Percentiles rank a stretch among this genome's conserved stretches.
Conservation (phyloP, 2,329 filamentous ascomycete species). For the Dactylella cylindrospora region DNA sequence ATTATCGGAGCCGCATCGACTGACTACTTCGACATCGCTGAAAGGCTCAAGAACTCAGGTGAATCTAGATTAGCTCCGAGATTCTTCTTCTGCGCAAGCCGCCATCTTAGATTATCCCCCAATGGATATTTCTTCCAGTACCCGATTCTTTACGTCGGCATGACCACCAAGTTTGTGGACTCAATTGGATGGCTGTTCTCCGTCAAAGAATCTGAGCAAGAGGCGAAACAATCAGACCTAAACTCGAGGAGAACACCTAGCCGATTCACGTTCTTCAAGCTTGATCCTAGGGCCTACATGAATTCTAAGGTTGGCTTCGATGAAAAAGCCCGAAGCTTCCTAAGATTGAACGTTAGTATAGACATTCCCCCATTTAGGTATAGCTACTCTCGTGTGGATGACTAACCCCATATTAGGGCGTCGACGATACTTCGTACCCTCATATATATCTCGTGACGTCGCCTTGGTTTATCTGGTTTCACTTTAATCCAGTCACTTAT, state of each 20-base stretch:
- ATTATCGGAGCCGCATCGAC: too few relatives aligned
- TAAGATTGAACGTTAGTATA: conserved; percentile 56
- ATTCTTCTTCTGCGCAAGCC: conserved; percentile 67
- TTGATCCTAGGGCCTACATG: conserved; percentile 53
- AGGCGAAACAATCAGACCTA: conserved; percentile 51
- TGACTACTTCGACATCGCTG: conserved; percentile 46
- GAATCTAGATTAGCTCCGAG: conserved; percentile 52
- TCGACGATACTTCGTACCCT: conserved; percentile 64
- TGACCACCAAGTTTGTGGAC: conserved; percentile 66
- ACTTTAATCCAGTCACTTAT: conserved; percentile 75
- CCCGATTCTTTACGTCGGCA: conserved; percentile 68
- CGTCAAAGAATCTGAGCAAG: conserved; percentile 47
- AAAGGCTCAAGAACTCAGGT: conserved; percentile 23
- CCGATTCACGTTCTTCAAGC: conserved; percentile 51
- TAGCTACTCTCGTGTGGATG: conserved; percentile 1
- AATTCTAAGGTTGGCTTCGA: conserved; percentile 62
- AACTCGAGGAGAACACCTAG: conserved; percentile 43
- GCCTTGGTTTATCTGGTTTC: conserved; percentile 67
- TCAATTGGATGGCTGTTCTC: conserved; percentile 62
- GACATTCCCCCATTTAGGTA: conserved; percentile 29
- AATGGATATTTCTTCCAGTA: conserved; percentile 69
- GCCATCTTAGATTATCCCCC: conserved; percentile 67
- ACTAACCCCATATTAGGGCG: conserved; percentile 54
- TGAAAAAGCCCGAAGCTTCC: conserved; percentile 63
- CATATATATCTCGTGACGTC: conserved; percentile 72